Conservation (phyloP, 2,329 filamentous ascomycete species). For the Chalaropsis thielavioides region DNA sequence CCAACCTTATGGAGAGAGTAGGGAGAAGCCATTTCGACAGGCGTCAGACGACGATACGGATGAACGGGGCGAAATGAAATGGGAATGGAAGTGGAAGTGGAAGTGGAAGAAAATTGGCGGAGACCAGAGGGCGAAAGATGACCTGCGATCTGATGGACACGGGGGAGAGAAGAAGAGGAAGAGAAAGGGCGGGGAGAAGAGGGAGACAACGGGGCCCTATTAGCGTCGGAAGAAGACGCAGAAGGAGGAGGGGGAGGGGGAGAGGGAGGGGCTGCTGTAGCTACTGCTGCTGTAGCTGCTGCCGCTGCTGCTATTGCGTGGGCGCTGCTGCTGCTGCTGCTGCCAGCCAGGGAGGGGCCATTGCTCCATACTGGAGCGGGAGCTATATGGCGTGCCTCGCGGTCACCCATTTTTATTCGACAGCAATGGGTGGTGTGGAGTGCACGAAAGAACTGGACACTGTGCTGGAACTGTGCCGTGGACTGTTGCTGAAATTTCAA, state of each 20-base stretch:
- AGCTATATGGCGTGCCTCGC: constrained; percentile 13
- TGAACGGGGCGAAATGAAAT: constrained; percentile 9
- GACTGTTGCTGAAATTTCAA: background rate
- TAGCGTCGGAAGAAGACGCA: background rate
- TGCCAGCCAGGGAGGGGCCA: background rate
- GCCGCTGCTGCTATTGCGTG: background rate
- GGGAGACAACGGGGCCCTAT: constrained; percentile 7
- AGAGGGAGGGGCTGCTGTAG: constrained; percentile 14
- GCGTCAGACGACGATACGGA: constrained; percentile 23
- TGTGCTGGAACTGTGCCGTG: constrained; percentile 13
- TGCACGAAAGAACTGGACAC: constrained; percentile 12
- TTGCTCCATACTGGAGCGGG: background rate
- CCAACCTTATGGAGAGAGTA: constrained; percentile 80
- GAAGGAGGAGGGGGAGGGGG: constrained; percentile 2
- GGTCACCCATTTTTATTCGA: constrained; percentile 8
- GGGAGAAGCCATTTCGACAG: constrained; percentile 39
- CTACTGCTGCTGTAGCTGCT: background rate
- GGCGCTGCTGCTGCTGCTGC: too few species aligned
- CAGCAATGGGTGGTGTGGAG: constrained; percentile 8
- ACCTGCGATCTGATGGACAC: constrained; percentile 17
- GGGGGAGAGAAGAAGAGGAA: constrained; percentile 13
- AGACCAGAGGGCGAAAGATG: constrained; percentile 13
- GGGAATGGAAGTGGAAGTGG: background rate
- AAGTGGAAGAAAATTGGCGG: background rate
- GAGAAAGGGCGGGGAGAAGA: constrained; percentile 11